A percentile compares a stretch with the other conserved stretches of the same genome.
These are phyloP conservation scores for Trypanosoma avium DNA, from an alignment of 208 protist genomes.

Conservation along the genomic window DNA sequence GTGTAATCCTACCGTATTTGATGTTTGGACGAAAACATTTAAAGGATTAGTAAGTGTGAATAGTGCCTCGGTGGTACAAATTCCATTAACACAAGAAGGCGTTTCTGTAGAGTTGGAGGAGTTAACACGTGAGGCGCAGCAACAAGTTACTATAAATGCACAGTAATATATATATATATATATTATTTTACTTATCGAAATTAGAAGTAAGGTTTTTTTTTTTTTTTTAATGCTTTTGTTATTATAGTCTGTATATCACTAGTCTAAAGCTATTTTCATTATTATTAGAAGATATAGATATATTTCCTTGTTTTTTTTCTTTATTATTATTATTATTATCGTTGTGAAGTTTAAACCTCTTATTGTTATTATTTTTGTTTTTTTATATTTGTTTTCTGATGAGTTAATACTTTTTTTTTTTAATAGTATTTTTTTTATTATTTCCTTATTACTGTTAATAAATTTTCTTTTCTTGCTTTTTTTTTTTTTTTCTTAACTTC, in stretches of 20 bases:
- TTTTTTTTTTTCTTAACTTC: no score
- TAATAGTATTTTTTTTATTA: no score
- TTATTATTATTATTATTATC: conserved; percentile 1
- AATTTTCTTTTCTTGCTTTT: no score
- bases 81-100: conserved; percentile 36
- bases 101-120: conserved; percentile 25
- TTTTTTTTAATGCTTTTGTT: conserved; percentile 14
- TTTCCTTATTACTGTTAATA: no score
- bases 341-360: not conserved
- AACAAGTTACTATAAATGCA: conserved; percentile 30
- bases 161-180: conserved; percentile 2
- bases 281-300: not conserved
- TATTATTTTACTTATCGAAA: no score
- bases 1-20: conserved; percentile 64
- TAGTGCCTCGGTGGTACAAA: conserved; percentile 70
- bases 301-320: not conserved
- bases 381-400: conserved; percentile 29
- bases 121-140: conserved; percentile 35
- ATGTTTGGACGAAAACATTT: conserved; percentile 77
- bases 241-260: not conserved
- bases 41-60: conserved; percentile 79
- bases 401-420: no score
- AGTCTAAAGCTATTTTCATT: not conserved
- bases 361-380: not conserved
- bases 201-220: conserved; percentile 10